phyloP scores from a whole-genome alignment of 768 basidiomycete genomes.

The Xerocomus brunneocitrinus region DNA sequence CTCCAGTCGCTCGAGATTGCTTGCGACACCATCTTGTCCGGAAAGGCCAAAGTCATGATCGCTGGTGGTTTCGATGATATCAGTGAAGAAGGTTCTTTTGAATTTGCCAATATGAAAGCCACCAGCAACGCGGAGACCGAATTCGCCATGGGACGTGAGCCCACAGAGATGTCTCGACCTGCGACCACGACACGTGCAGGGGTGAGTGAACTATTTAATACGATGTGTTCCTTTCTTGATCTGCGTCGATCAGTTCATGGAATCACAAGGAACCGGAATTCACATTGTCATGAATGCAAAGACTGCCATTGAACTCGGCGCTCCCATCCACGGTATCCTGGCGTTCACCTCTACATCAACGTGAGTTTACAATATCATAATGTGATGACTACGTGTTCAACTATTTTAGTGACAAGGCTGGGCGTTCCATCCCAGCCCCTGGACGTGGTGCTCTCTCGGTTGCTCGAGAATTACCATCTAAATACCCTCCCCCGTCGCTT shows the following conservation, averaged over 20 bases:
- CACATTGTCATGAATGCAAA: conserved; percentile 97
- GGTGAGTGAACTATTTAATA: conserved; percentile 40
- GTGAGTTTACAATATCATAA: conserved; percentile 42
- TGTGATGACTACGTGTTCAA: conserved; percentile 2
- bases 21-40: conserved; percentile 88
- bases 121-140: conserved; percentile 96
- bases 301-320: conserved; percentile 92
- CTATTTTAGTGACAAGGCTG: conserved; percentile 83
- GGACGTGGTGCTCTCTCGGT: conserved; percentile 89
- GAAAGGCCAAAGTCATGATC: conserved; percentile 99
- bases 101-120: conserved; percentile 99
- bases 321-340: conserved; percentile 88
- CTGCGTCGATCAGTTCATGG: conserved; percentile 71
- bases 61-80: conserved; percentile 98
- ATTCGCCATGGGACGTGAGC: conserved; percentile 98
- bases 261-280: conserved; percentile 93
- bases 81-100: conserved; percentile 96
- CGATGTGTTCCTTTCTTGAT: conserved; percentile 1
- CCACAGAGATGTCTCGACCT: conserved; percentile 97
- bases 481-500: conserved; percentile 75
- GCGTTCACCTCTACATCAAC: conserved; percentile 96
- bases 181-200: conserved; percentile 95
- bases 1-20: conserved; percentile 98
- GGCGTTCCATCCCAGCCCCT: conserved; percentile 95
- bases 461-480: conserved; percentile 78